These are phyloP conservation scores for Taphrina sp. DNA, from an alignment of 1,139 yeast species.

Conservation along the genomic window DNA sequence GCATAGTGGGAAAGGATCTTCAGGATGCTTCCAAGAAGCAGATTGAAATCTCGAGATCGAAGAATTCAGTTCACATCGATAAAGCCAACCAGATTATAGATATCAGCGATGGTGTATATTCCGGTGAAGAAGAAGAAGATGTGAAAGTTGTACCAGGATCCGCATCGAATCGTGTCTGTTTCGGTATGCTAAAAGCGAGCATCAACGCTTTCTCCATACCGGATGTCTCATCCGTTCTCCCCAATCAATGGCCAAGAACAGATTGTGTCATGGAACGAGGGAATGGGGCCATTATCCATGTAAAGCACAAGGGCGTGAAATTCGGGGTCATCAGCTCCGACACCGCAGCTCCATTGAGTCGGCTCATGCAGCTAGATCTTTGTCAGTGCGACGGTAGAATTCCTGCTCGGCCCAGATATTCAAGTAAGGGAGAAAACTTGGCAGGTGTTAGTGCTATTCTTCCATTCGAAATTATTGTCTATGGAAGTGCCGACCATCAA, in stretches of 20 bases:
- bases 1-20: conserved; percentile 25
- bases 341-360: conserved; percentile 21
- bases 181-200: conserved; percentile 28
- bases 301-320: conserved; percentile 13
- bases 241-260: conserved; percentile 27
- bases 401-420: conserved; percentile 21
- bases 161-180: conserved; percentile 15
- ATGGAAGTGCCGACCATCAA: conserved; percentile 16
- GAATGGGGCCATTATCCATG: conserved; percentile 22
- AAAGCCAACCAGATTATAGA: conserved; percentile 5
- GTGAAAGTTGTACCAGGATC: conserved; percentile 9
- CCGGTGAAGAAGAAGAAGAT: conserved; percentile 16
- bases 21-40: conserved; percentile 30
- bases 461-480: conserved; percentile 25
- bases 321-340: conserved; percentile 28
- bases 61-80: neutral
- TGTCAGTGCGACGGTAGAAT: conserved; percentile 25
- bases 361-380: conserved; percentile 19
- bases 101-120: conserved; percentile 6
- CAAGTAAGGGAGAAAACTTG: conserved; percentile 26
- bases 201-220: conserved; percentile 27
- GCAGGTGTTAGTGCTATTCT: conserved; percentile 18
- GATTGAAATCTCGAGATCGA: neutral
- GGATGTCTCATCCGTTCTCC: conserved; percentile 14
- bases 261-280: conserved; percentile 18